Percentiles rank a stretch among this genome's conserved stretches.
Evolutionary conservation across 768 basidiomycete genomes (phyloP).

Genomic region (Tricholoma hemisulphureum): DNA sequence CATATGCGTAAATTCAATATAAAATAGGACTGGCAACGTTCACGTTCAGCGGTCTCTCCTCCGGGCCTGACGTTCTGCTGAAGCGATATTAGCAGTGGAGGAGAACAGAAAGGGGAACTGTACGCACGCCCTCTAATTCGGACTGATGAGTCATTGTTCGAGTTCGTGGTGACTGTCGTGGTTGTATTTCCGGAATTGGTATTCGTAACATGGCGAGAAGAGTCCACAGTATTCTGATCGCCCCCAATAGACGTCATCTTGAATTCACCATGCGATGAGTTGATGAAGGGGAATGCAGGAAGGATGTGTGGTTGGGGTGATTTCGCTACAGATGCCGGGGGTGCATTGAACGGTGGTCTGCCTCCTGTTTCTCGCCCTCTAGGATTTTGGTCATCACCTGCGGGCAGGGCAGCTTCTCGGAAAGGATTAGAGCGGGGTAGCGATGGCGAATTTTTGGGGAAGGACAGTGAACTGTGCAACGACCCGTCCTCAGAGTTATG

Average conservation of each 20-base stretch:
- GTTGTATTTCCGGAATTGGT: conserved; percentile 20
- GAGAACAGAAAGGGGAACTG: not conserved
- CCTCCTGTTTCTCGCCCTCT: not conserved
- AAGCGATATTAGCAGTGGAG: not conserved
- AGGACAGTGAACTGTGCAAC: too few species aligned
- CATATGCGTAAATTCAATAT: too few species aligned
- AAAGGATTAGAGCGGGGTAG: too few species aligned
- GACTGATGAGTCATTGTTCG: conserved; percentile 16
- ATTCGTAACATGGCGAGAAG: conserved; percentile 13
- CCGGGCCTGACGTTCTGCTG: too few species aligned
- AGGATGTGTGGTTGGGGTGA: not conserved
- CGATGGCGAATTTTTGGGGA: too few species aligned
- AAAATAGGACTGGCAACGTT: too few species aligned
- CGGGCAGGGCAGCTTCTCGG: too few species aligned
- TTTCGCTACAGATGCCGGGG: not conserved
- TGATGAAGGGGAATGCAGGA: not conserved
- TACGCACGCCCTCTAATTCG: not conserved
- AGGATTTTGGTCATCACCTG: too few species aligned
- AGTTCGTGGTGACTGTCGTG: conserved; percentile 18
- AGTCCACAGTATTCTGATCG: conserved; percentile 7
- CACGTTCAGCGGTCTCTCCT: too few species aligned
- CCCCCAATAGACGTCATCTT: conserved; percentile 5
- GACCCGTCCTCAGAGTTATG: too few species aligned
- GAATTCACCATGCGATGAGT: not conserved
- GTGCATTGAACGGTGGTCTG: not conserved